Percentiles rank a stretch among this genome's conserved stretches.
Evolutionary conservation across 2,329 filamentous ascomycete species (phyloP).

Genomic region (Malbranchea zuffiana): DNA sequence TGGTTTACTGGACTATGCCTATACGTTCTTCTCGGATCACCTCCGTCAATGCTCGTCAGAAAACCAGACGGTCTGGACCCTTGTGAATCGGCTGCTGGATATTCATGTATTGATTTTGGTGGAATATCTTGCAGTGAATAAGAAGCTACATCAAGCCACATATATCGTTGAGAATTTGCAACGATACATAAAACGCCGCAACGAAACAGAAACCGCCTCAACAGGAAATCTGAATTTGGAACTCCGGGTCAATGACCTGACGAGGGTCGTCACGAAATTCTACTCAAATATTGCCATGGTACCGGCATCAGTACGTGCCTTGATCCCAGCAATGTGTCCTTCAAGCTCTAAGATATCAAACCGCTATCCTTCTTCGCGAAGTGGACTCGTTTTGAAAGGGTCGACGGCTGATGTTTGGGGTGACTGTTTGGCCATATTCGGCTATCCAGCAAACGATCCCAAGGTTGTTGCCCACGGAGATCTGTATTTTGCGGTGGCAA

Average conservation of each 20-base stretch:
- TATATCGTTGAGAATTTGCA: conserved; percentile 20
- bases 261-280: conserved; percentile 26
- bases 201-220: conserved; percentile 15
- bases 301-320: conserved; percentile 25
- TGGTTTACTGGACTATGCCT: conserved; percentile 21
- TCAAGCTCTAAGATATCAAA: conserved; percentile 21
- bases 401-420: conserved; percentile 22
- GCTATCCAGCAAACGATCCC: conserved; percentile 20
- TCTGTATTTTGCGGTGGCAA: conserved; percentile 22
- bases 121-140: conserved; percentile 23
- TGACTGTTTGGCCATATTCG: conserved; percentile 24
- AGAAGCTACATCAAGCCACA: too few relatives aligned
- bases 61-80: conserved; percentile 16
- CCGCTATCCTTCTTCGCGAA: conserved; percentile 2
- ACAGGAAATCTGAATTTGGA: too few relatives aligned
- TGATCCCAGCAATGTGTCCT: conserved; percentile 28
- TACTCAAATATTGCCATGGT: conserved; percentile 20
- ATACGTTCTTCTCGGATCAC: conserved; percentile 26
- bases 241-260: conserved; percentile 25
- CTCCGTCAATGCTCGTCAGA: conserved; percentile 20
- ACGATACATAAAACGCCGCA: conserved; percentile 18
- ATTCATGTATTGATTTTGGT: conserved; percentile 30
- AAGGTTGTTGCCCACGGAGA: conserved; percentile 21
- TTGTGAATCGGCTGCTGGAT: conserved; percentile 24
- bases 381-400: conserved; percentile 18